A percentile compares a stretch with the other conserved stretches of the same genome.
Conservation (phyloP, 768 basidiomycete species). For the Lentinus tigrinus region DNA sequence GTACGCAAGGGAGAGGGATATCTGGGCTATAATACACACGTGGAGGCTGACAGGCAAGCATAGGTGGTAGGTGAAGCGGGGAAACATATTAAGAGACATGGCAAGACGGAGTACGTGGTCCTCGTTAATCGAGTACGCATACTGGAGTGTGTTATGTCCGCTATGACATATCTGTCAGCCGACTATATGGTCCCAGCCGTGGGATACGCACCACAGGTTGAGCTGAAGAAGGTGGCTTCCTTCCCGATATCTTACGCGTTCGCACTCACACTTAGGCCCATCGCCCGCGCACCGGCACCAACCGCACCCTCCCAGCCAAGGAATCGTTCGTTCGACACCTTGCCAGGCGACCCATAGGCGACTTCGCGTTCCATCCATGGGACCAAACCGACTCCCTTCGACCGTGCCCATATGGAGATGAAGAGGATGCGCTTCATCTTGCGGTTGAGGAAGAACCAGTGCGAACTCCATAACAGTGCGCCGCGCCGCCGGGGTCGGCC, state of each 20-base stretch:
- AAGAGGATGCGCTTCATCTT: conserved; percentile 92
- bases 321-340: conserved; percentile 59
- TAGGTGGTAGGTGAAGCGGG: background rate
- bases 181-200: background rate
- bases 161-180: conserved; percentile 10
- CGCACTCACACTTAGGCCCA: conserved; percentile 52
- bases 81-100: background rate
- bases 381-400: conserved; percentile 45
- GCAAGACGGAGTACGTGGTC: conserved; percentile 1
- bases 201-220: background rate
- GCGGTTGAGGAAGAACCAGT: conserved; percentile 96
- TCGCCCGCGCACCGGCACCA: conserved; percentile 80
- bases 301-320: conserved; percentile 75
- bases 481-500: conserved; percentile 60
- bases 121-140: background rate
- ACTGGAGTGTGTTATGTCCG: background rate
- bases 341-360: conserved; percentile 28
- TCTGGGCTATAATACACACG: conserved; percentile 4
- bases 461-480: conserved; percentile 90
- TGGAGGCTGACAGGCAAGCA: background rate
- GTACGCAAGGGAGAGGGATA: conserved; percentile 6
- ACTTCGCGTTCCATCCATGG: conserved; percentile 42
- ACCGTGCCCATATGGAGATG: conserved; percentile 88
- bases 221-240: background rate
- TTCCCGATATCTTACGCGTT: background rate